Conservation (phyloP, 495 filamentous ascomycete species). For the Halenospora varia region DNA sequence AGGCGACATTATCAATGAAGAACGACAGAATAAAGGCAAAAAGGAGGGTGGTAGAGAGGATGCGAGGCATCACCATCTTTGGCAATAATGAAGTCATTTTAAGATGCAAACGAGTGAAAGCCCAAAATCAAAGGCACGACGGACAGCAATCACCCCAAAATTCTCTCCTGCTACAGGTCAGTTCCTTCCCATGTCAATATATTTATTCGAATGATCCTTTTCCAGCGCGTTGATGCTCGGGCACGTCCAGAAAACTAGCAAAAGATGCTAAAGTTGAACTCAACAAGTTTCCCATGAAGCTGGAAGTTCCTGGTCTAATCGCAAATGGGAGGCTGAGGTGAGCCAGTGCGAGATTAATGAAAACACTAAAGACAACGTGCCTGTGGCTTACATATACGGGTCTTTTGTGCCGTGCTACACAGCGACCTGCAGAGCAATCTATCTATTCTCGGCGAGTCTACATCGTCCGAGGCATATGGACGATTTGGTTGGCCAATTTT, state of each 20-base stretch:
- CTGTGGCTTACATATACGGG: no score
- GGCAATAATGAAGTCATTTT: neutral
- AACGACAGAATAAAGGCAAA: constrained; percentile 16
- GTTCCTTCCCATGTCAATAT: neutral
- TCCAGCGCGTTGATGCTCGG: neutral
- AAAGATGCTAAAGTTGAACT: no score
- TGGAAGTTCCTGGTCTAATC: no score
- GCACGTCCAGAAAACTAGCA: neutral
- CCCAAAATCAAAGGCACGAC: neutral
- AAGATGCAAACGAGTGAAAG: constrained; percentile 1
- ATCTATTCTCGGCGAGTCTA: neutral
- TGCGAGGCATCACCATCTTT: constrained; percentile 5
- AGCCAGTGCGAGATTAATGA: no score
- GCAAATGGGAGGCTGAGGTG: no score
- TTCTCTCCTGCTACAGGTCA: neutral
- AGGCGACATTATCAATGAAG: constrained; percentile 14
- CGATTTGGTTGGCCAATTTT: no score
- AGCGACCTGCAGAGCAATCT: neutral
- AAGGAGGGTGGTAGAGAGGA: constrained; percentile 12
- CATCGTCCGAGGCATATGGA: neutral
- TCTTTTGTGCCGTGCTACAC: no score
- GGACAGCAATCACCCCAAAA: neutral
- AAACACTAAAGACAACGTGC: no score
- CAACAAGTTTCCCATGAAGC: no score
- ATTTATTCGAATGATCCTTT: neutral